Evolutionary conservation across 331 rosid genomes (phyloP).

Genomic region (Quercus tomentella): DNA sequence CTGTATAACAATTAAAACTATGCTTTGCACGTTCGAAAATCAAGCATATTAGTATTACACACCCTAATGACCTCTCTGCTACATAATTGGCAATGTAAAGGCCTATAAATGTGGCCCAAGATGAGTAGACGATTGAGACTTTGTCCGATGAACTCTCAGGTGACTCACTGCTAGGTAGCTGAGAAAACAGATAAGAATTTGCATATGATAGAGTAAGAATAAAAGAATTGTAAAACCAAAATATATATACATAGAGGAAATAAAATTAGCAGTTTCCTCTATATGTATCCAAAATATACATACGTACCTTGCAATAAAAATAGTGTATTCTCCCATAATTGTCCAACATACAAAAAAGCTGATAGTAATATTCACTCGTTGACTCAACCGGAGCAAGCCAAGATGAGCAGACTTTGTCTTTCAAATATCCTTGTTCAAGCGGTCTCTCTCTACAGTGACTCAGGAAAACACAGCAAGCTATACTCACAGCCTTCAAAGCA

Average conservation of each 20-base stretch:
- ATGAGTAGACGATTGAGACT: conserved; percentile 74
- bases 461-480: conserved; percentile 95
- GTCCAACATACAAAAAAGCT: conserved; percentile 89
- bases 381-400: conserved; percentile 96
- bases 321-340: conserved; percentile 37
- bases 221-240: background rate
- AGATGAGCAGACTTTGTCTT: conserved; percentile 82
- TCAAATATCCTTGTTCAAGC: conserved; percentile 44
- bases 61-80: conserved; percentile 91
- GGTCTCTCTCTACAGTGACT: conserved; percentile 81
- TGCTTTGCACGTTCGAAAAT: conserved; percentile 1
- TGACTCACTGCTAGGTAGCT: conserved; percentile 88
- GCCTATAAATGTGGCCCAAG: conserved; percentile 94
- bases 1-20: background rate
- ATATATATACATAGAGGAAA: background rate
- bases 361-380: conserved; percentile 71
- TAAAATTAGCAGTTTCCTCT: no score
- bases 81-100: conserved; percentile 92
- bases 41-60: conserved; percentile 28
- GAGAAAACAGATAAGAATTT: conserved; percentile 22
- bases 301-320: conserved; percentile 57
- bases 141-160: conserved; percentile 74
- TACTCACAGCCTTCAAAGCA: conserved; percentile 65
- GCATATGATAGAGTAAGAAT: conserved; percentile 2
- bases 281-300: background rate